Percentiles rank a stretch among this genome's conserved stretches.
Evolutionary conservation across 2,329 filamentous ascomycete species (phyloP).

Genomic region (Calonectria ilicicola): DNA sequence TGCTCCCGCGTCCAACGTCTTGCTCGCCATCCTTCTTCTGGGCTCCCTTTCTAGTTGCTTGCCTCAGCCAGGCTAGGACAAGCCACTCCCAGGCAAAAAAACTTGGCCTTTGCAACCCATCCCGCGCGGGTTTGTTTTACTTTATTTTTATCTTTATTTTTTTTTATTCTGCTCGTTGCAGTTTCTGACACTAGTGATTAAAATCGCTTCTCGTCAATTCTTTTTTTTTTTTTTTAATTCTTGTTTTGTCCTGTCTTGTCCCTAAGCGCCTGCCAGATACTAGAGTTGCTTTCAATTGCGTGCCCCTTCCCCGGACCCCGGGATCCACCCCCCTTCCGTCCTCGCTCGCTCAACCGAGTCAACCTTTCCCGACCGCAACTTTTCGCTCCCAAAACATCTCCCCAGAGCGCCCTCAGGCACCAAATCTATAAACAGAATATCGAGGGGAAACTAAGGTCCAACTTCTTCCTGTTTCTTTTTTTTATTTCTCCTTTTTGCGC

Average conservation of each 20-base stretch:
- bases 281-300: not conserved
- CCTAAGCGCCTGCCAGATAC: not conserved
- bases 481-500: not conserved
- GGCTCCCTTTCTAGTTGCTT: not conserved
- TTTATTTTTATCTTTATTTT: too few species aligned
- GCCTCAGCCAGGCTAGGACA: not conserved
- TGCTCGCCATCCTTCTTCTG: not conserved
- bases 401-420: not conserved
- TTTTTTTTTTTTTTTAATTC: not conserved
- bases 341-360: not conserved
- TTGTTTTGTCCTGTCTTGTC: not conserved
- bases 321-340: constrained; percentile 17
- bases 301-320: not conserved
- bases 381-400: not conserved
- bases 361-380: not conserved
- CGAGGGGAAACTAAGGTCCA: not conserved
- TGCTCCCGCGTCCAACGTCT: not conserved
- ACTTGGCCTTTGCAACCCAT: too few species aligned
- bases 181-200: not conserved
- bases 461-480: not conserved
- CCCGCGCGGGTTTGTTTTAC: too few species aligned
- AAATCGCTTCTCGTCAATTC: not conserved
- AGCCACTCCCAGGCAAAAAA: not conserved
- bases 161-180: too few species aligned
- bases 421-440: too few species aligned